Conservation (phyloP, 176 grass and related monocot genomes). For the Canna indica region DNA sequence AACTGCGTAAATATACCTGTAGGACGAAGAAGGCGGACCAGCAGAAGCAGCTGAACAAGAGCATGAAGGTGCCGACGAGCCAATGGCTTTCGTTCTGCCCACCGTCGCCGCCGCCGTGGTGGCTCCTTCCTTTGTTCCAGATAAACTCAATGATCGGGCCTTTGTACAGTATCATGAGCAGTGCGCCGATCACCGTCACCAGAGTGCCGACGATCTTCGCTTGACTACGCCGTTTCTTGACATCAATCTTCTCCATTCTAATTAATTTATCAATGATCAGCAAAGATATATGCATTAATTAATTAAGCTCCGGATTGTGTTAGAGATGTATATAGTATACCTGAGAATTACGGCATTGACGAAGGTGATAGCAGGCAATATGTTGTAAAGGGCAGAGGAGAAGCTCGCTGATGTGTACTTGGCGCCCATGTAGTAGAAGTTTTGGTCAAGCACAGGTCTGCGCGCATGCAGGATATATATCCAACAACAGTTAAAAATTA, state of each 20-base stretch:
- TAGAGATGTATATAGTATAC: constrained; percentile 3
- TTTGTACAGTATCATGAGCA: constrained; percentile 76
- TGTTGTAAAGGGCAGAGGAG: constrained; percentile 68
- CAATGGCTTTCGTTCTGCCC: constrained; percentile 42
- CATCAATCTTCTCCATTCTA: constrained; percentile 70
- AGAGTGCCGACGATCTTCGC: constrained; percentile 69
- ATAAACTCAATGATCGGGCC: constrained; percentile 47
- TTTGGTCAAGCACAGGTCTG: constrained; percentile 93
- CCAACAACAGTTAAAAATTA: no score
- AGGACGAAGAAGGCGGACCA: constrained; percentile 87
- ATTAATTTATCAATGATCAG: not conserved
- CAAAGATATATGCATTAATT: not conserved
- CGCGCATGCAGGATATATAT: no score
- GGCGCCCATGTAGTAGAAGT: constrained; percentile 88
- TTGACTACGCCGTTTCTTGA: constrained; percentile 48
- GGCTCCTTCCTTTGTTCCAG: constrained; percentile 35
- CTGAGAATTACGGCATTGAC: constrained; percentile 67
- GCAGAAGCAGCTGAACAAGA: constrained; percentile 69
- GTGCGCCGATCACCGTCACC: constrained; percentile 52
- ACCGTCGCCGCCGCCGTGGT: constrained; percentile 2
- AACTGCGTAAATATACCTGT: constrained; percentile 33
- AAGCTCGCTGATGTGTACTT: constrained; percentile 75
- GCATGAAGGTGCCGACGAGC: constrained; percentile 63
- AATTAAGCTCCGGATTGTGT: no score
- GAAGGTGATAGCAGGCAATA: constrained; percentile 69